Conservation (phyloP, 2,329 filamentous ascomycete genomes). For the Sporothrix dimorphospora region DNA sequence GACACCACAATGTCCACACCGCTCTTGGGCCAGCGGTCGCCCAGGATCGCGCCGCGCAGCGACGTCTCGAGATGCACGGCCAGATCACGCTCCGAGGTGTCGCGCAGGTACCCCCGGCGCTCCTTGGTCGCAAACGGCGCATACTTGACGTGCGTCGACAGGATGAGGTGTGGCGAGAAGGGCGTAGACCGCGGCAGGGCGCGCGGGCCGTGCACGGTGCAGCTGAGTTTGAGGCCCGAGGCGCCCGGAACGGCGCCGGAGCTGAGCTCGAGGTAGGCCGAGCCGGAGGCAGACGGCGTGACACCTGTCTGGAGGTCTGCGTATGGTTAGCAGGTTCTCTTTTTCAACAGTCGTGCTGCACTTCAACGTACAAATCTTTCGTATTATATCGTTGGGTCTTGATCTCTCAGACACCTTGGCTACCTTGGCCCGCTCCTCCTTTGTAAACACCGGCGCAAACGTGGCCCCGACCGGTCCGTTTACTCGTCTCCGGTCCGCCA, state of each 20-base stretch:
- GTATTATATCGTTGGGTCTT: slow-evolving; percentile 69
- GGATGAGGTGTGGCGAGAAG: slow-evolving; percentile 88
- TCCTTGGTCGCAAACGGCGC: slow-evolving; percentile 88
- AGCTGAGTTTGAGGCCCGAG: slow-evolving; percentile 81
- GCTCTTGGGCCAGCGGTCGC: slow-evolving; percentile 97
- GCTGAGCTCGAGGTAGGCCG: slow-evolving; percentile 40
- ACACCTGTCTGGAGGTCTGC: slow-evolving; percentile 87
- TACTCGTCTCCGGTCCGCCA: slow-evolving; percentile 85
- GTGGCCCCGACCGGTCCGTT: slow-evolving; percentile 85
- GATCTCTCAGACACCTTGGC: slow-evolving; percentile 51
- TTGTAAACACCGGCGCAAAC: slow-evolving; percentile 65
- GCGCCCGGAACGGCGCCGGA: slow-evolving; percentile 46
- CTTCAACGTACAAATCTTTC: slow-evolving; percentile 77
- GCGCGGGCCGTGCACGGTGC: slow-evolving; percentile 89
- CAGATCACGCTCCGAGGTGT: slow-evolving; percentile 84
- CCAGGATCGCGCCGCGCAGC: slow-evolving; percentile 84
- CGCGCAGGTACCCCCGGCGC: slow-evolving; percentile 82
- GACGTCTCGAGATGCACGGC: slow-evolving; percentile 91
- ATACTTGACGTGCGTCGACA: slow-evolving; percentile 94
- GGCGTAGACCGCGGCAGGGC: slow-evolving; percentile 86
- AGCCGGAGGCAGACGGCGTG: slow-evolving; percentile 86
- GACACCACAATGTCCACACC: slow-evolving; percentile 94
- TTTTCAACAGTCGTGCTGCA: background rate
- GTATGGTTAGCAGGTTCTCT: background rate
- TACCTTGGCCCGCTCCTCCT: slow-evolving; percentile 44